Evolutionary conservation across 208 protist species (phyloP).

Genomic region (Polymyxa betae): DNA sequence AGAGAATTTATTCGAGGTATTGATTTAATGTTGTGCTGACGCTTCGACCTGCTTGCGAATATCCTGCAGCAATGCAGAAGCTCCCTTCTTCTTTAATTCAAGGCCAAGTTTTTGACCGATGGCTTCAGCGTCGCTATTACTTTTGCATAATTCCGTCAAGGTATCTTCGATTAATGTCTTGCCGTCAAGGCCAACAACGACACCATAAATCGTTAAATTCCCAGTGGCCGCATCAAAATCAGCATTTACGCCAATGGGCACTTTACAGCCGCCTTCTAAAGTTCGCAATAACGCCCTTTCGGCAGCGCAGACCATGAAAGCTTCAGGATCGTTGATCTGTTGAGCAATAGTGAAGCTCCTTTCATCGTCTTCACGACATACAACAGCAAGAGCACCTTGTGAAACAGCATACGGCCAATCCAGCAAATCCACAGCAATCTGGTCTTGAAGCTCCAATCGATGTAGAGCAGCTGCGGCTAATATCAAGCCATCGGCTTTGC

Average conservation of each 20-base stretch:
- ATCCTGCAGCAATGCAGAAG: background rate
- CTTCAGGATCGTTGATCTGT: background rate
- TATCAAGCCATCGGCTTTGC: background rate
- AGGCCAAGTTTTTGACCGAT: background rate
- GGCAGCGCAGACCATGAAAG: background rate
- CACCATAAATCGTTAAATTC: background rate
- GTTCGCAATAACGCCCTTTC: conserved; percentile 35
- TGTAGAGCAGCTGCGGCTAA: conserved; percentile 25
- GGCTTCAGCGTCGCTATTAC: background rate
- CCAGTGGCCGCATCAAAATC: background rate
- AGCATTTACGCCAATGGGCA: conserved; percentile 24
- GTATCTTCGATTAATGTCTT: background rate
- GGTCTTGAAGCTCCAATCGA: background rate
- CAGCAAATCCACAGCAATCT: background rate
- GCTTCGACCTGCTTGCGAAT: too few species aligned
- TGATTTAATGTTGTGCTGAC: too few species aligned
- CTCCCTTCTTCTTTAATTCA: background rate
- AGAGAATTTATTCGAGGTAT: too few species aligned
- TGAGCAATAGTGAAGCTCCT: background rate
- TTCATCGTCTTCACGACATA: conserved; percentile 44
- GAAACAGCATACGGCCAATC: background rate
- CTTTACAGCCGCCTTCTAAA: conserved; percentile 35
- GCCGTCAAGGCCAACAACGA: background rate
- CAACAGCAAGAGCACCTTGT: conserved; percentile 46
- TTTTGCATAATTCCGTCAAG: background rate